Conservation (phyloP, 2,329 filamentous ascomycete genomes). For the Teratosphaeria pseudoeucalypti region DNA sequence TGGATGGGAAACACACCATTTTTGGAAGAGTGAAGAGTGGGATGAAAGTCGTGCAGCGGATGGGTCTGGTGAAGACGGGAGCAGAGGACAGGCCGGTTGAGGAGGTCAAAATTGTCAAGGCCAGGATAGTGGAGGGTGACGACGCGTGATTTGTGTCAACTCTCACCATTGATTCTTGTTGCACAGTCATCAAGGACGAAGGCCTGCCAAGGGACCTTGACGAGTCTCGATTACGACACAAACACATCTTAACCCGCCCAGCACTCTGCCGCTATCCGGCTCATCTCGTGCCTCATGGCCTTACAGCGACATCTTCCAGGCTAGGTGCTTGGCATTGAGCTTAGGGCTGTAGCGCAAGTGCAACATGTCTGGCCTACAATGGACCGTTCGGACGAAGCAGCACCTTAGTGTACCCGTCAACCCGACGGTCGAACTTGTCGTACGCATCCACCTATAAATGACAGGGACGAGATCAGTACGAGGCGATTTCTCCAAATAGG, state of each 20-base stretch:
- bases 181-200: not conserved
- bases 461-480: not conserved
- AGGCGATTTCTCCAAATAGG: not conserved
- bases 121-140: conserved; percentile 52
- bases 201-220: not conserved
- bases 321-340: not conserved
- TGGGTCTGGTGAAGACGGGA: conserved; percentile 80
- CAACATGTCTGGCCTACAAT: conserved; percentile 2
- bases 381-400: conserved; percentile 55
- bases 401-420: conserved; percentile 59
- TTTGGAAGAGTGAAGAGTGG: conserved; percentile 84
- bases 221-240: not conserved
- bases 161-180: not conserved
- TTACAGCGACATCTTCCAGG: not conserved
- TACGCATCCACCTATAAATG: conserved; percentile 36
- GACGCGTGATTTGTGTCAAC: not conserved
- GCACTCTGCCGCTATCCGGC: too few species aligned
- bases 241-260: too few species aligned
- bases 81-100: conserved; percentile 70
- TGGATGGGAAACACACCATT: conserved; percentile 95
- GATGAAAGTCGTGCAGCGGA: conserved; percentile 70
- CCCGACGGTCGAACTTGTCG: conserved; percentile 55
- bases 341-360: not conserved
- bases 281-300: not conserved
- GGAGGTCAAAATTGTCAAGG: conserved; percentile 69